A percentile compares a stretch with the other conserved stretches of the same genome.
These are phyloP conservation scores for Chlamydomonas urium DNA, from an alignment of 139 green algal genomes.

Conservation along the genomic window DNA sequence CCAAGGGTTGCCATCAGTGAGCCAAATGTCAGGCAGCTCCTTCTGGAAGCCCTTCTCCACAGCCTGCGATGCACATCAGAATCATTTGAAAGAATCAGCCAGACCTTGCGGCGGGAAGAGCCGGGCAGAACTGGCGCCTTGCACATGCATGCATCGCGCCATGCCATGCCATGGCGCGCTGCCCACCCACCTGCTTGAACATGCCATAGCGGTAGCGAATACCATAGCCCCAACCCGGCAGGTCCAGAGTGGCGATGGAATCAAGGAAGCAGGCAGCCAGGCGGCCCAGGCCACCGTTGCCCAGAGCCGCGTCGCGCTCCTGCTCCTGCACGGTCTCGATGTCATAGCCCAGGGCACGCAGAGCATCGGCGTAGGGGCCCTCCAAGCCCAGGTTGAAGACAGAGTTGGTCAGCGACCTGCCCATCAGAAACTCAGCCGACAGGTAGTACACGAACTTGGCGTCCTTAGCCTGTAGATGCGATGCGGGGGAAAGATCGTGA, in stretches of 20 bases:
- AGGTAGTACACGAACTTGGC: conserved; percentile 98
- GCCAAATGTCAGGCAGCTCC: conserved; percentile 95
- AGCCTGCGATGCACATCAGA: too few species aligned
- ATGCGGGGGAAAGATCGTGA: too few species aligned
- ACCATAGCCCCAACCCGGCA: conserved; percentile 98
- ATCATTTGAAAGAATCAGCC: too few species aligned
- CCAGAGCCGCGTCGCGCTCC: conserved; percentile 78
- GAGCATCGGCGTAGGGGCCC: conserved; percentile 74
- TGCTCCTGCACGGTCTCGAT: conserved; percentile 69
- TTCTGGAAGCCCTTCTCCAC: conserved; percentile 60
- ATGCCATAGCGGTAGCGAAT: conserved; percentile 99
- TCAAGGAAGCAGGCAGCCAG: conserved; percentile 98
- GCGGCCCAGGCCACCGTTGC: conserved; percentile 96
- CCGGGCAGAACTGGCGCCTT: too few species aligned
- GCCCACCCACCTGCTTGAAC: conserved; percentile 80
- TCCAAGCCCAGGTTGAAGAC: conserved; percentile 89
- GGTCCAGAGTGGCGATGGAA: conserved; percentile 94
- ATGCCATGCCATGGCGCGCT: not conserved
- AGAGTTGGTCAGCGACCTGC: conserved; percentile 90
- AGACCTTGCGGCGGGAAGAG: too few species aligned
- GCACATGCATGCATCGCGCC: too few species aligned
- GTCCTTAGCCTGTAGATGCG: conserved; percentile 41
- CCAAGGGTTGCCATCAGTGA: conserved; percentile 91
- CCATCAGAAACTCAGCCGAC: conserved; percentile 94
- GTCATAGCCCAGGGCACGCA: conserved; percentile 79